phyloP scores from a whole-genome alignment of 345 rosid species.

The Boechera stricta region DNA sequence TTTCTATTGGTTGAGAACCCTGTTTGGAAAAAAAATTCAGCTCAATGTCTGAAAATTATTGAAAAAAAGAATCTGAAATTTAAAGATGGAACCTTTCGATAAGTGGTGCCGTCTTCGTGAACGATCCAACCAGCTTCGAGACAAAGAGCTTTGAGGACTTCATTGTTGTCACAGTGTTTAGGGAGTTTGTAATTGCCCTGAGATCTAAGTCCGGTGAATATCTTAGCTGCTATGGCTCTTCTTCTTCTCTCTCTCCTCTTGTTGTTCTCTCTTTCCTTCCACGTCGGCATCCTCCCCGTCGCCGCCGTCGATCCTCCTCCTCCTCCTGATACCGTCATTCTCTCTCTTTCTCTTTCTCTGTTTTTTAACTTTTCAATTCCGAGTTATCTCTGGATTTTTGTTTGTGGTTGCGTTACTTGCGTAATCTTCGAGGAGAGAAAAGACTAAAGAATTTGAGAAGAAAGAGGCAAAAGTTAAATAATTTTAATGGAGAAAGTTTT shows the following conservation, averaged over 20 bases:
- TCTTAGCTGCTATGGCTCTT: constrained; percentile 45
- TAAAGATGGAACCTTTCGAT: constrained; percentile 42
- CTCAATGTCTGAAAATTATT: not conserved
- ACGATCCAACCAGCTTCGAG: constrained; percentile 51
- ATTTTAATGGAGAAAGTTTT: not conserved
- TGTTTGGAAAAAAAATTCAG: constrained; percentile 35
- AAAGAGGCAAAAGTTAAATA: constrained; percentile 2
- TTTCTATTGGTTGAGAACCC: constrained; percentile 73
- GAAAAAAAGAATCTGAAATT: not conserved
- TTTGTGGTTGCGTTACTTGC: not conserved
- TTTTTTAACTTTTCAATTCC: constrained; percentile 4
- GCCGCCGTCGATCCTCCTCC: constrained; percentile 49
- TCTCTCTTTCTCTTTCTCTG: not conserved
- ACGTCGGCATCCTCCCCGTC: constrained; percentile 44
- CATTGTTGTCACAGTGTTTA: constrained; percentile 46
- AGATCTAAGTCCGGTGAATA: constrained; percentile 41
- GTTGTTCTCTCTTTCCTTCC: constrained; percentile 45
- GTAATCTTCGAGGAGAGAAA: constrained; percentile 38
- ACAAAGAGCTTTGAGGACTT: constrained; percentile 49
- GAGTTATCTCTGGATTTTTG: constrained; percentile 21
- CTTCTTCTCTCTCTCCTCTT: constrained; percentile 40
- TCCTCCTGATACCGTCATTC: constrained; percentile 41
- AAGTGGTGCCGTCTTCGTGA: constrained; percentile 51
- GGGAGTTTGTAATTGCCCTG: constrained; percentile 43
- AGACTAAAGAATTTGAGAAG: constrained; percentile 19